Evolutionary conservation across 2,329 filamentous ascomycete genomes (phyloP).

Genomic region (Xylariales sp.): DNA sequence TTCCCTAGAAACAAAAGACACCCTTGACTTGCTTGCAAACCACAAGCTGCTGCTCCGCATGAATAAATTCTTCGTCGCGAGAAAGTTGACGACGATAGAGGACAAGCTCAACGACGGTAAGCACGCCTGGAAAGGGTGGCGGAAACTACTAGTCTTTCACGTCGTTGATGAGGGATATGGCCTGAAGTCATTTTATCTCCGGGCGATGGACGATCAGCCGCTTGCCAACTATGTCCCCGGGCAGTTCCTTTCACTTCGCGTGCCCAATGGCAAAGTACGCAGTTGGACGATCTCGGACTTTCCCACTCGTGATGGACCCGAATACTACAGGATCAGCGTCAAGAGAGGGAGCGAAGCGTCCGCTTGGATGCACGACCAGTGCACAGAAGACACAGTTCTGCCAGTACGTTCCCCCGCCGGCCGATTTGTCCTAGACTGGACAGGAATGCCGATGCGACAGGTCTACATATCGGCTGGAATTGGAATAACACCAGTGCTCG

Average conservation of each 20-base stretch:
- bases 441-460: conserved; percentile 11
- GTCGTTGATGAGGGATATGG: conserved; percentile 15
- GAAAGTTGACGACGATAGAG: conserved; percentile 13
- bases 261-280: conserved; percentile 13
- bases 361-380: conserved; percentile 19
- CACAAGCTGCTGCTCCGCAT: conserved; percentile 17
- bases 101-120: conserved; percentile 13
- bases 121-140: conserved; percentile 19
- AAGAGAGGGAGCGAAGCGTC: conserved; percentile 13
- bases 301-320: conserved; percentile 12
- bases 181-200: conserved; percentile 21
- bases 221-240: conserved; percentile 19
- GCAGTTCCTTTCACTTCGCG: conserved; percentile 19
- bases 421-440: conserved; percentile 18
- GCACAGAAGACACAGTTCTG: conserved; percentile 12
- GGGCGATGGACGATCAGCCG: conserved; percentile 7
- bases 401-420: conserved; percentile 18
- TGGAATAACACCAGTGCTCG: conserved; percentile 20
- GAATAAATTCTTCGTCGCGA: conserved; percentile 15
- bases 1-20: conserved; percentile 19
- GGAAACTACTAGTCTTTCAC: conserved; percentile 13
- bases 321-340: conserved; percentile 20
- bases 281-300: conserved; percentile 22
- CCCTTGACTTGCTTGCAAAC: conserved; percentile 18
- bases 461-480: conserved; percentile 21